phyloP scores from a whole-genome alignment of 129 eudicot species.

The Apium graveolens region DNA sequence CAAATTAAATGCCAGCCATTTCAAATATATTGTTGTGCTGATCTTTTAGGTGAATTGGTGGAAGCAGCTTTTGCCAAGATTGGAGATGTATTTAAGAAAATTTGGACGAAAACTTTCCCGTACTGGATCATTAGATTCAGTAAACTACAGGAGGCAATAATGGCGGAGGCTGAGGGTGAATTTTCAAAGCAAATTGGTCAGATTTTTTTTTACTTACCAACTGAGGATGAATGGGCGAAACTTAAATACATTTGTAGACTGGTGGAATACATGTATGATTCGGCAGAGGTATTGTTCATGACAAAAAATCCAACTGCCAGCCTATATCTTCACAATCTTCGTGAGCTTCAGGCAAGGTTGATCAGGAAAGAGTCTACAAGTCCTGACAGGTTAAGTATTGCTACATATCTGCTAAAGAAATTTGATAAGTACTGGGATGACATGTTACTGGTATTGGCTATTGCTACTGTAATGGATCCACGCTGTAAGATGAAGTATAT shows the following conservation, averaged over 20 bases:
- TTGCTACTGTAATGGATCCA: slow-evolving; percentile 31
- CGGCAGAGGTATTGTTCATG: slow-evolving; percentile 8
- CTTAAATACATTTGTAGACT: slow-evolving; percentile 21
- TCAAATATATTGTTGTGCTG: slow-evolving; percentile 12
- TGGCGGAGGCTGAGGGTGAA: slow-evolving; percentile 8
- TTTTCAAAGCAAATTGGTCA: neutral
- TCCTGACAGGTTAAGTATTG: slow-evolving; percentile 10
- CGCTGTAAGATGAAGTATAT: slow-evolving; percentile 24
- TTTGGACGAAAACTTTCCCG: neutral
- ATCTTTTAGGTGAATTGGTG: slow-evolving; percentile 12
- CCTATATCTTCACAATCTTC: slow-evolving; percentile 17
- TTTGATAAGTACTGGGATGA: slow-evolving; percentile 12
- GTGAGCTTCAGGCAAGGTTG: slow-evolving; percentile 16
- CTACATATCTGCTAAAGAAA: slow-evolving; percentile 16
- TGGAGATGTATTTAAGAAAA: slow-evolving; percentile 9
- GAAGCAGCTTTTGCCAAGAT: slow-evolving; percentile 14
- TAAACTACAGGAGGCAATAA: slow-evolving; percentile 16
- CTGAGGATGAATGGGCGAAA: slow-evolving; percentile 21
- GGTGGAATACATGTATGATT: slow-evolving; percentile 9
- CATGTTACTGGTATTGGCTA: slow-evolving; percentile 12
- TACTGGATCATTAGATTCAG: slow-evolving; percentile 10
- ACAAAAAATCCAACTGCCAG: slow-evolving; percentile 15
- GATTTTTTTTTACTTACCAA: neutral
- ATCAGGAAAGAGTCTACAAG: slow-evolving; percentile 1
- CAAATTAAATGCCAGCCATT: slow-evolving; percentile 16